Evolutionary conservation across 805 yeast genomes (phyloP).

Genomic region (Zygosaccharomyces rouxii): DNA sequence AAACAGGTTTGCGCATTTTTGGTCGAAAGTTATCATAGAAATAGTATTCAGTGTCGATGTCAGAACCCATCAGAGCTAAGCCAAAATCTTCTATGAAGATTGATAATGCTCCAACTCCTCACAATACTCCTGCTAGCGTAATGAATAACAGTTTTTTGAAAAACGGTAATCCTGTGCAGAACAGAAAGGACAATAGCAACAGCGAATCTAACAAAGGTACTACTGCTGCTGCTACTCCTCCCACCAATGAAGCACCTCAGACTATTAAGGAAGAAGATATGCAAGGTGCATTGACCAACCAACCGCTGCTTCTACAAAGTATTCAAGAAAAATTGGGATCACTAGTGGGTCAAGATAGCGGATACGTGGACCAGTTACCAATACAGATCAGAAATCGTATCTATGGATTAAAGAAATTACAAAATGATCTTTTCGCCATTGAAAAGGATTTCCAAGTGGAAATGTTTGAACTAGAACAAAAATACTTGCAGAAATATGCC

Average conservation of each 20-base stretch:
- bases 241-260: conserved; percentile 41
- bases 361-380: conserved; percentile 77
- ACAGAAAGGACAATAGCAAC: conserved; percentile 7
- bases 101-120: conserved; percentile 96
- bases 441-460: conserved; percentile 92
- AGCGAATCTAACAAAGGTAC: not conserved
- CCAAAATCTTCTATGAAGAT: conserved; percentile 53
- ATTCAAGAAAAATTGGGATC: conserved; percentile 85
- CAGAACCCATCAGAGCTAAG: conserved; percentile 78
- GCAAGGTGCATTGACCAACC: conserved; percentile 53
- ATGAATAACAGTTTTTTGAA: conserved; percentile 63
- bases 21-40: too few species aligned
- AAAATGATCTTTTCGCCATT: conserved; percentile 69
- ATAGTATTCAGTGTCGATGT: conserved; percentile 39
- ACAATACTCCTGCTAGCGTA: conserved; percentile 92
- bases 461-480: conserved; percentile 78
- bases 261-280: conserved; percentile 70
- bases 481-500: conserved; percentile 63
- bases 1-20: not conserved
- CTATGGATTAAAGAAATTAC: conserved; percentile 75
- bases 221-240: conserved; percentile 21
- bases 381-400: conserved; percentile 68
- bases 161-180: conserved; percentile 48
- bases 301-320: conserved; percentile 79
- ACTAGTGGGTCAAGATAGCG: conserved; percentile 80